These are phyloP conservation scores for Nicotiana knightiana DNA, from an alignment of 257 asterid species.

Conservation along the genomic window DNA sequence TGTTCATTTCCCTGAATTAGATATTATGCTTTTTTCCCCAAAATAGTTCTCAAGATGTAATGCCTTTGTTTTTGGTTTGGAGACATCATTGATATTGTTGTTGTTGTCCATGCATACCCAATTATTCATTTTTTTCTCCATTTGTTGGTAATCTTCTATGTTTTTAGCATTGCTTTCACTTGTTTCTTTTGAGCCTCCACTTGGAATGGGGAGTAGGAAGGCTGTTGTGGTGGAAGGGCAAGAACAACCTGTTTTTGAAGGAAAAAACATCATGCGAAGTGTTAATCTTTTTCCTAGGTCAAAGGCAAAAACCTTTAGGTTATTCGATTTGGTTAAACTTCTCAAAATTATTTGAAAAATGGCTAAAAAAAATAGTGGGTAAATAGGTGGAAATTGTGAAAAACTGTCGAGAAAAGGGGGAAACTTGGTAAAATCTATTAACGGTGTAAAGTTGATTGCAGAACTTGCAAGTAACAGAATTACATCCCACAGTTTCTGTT, in stretches of 20 bases:
- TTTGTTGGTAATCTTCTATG: neutral
- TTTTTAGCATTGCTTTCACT: neutral
- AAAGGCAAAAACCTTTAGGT: neutral
- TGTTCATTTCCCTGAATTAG: neutral
- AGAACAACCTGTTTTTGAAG: neutral
- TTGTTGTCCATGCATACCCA: neutral
- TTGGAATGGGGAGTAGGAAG: neutral
- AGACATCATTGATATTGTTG: neutral
- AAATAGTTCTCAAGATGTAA: neutral
- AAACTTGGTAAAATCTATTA: neutral
- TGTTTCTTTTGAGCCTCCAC: conserved; percentile 1
- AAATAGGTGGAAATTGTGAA: conserved; percentile 1
- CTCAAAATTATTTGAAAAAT: neutral
- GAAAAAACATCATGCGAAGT: neutral
- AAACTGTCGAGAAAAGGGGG: neutral
- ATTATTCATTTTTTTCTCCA: neutral
- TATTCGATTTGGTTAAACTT: neutral
- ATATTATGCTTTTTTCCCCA: neutral
- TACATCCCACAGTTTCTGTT: neutral
- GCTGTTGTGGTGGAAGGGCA: neutral
- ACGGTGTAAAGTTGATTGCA: neutral
- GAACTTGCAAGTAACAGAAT: neutral
- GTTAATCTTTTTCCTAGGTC: neutral
- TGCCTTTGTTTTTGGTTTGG: neutral
- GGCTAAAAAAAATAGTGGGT: neutral